Percentiles rank a stretch among this genome's conserved stretches.
phyloP scores from a whole-genome alignment of 2,329 filamentous ascomycete species.

The Cercospora sp. region DNA sequence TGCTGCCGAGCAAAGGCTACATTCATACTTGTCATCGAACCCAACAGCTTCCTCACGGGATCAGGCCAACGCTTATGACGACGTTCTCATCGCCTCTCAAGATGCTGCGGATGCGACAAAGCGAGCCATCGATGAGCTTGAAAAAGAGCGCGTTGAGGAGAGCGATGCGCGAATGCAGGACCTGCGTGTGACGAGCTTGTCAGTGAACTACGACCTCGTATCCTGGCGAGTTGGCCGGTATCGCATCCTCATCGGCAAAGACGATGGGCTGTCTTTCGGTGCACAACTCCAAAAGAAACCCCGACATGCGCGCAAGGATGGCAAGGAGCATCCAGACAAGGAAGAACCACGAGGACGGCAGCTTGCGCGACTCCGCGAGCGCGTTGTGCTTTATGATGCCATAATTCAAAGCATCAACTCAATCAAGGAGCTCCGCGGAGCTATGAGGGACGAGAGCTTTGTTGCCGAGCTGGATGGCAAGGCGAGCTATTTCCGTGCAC shows the following conservation, averaged over 20 bases:
- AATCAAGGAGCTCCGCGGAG: conserved; percentile 83
- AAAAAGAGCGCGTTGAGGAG: conserved; percentile 77
- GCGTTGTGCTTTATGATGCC: conserved; percentile 85
- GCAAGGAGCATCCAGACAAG: conserved; percentile 50
- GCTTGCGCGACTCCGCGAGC: conserved; percentile 78
- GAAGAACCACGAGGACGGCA: conserved; percentile 73
- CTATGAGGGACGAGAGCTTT: conserved; percentile 78
- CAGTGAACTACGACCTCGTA: conserved; percentile 90
- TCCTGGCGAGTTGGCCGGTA: conserved; percentile 95
- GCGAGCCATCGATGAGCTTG: conserved; percentile 86
- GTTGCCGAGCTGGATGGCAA: conserved; percentile 76
- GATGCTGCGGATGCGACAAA: conserved; percentile 94
- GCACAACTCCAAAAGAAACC: conserved; percentile 58
- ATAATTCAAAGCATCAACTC: conserved; percentile 88
- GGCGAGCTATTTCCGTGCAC: conserved; percentile 78
- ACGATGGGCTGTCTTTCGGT: conserved; percentile 69
- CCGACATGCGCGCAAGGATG: conserved; percentile 52
- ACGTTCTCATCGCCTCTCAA: conserved; percentile 84
- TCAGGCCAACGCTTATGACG: conserved; percentile 84
- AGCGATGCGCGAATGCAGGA: conserved; percentile 87
- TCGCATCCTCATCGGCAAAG: conserved; percentile 77
- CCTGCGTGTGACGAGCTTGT: conserved; percentile 86
- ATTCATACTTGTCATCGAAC: conserved; percentile 48
- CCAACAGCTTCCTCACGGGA: conserved; percentile 55
- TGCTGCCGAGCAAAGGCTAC: conserved; percentile 55